Evolutionary conservation across 2,329 filamentous ascomycete species (phyloP), one percentile per base, ranked within the genome.

Genomic region (Paracoccidioides lutzii): DNA sequence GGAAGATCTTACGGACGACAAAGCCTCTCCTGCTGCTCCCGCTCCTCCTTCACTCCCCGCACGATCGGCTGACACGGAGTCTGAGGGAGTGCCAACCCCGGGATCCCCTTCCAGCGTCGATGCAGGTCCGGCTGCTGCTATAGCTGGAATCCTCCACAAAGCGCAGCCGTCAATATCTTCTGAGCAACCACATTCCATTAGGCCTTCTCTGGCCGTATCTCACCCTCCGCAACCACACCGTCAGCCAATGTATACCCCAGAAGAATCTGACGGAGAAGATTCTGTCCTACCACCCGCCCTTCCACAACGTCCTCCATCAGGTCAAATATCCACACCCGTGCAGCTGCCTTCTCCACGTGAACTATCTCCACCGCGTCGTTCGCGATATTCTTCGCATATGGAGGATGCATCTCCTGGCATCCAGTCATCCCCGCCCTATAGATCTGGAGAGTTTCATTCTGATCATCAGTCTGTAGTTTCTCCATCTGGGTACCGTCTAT

Each of bases 401-500:
- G 72, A 72, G 5, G 72, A 72, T 22, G 62, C 65, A 30, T 58
- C 58, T 40, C 62, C 64, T 55, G 71, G 73, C n/a, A 72, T 79
- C 32, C 69, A 74, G 56, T 71, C 77, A 51, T 82, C 80, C 2
- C 80, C 80, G 33, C 79, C 80, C 6, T 76, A 78, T 62, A 67
- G 73, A 32, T 62, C 73, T 55, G 60, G 63, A 37, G 70, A 74
- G 54, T 69, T 70, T 14, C 73, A 77, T 56, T 72, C 77, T 52
- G 73, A 79, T 2, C 74, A 76, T 30, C 62, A 57, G 33, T 62
- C 60, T 57, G 41, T 64, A 54, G 67, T 70, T 35, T 84, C 85
- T 1, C 87, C 88, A 4, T 87, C 88, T 15, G 88, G 88, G 1
- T 97, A 90, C 67, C 90, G 94, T 66, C 78, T 97, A 70, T 97